Conservation (phyloP, 306 rosid species). For the Vachellia collinsii region DNA sequence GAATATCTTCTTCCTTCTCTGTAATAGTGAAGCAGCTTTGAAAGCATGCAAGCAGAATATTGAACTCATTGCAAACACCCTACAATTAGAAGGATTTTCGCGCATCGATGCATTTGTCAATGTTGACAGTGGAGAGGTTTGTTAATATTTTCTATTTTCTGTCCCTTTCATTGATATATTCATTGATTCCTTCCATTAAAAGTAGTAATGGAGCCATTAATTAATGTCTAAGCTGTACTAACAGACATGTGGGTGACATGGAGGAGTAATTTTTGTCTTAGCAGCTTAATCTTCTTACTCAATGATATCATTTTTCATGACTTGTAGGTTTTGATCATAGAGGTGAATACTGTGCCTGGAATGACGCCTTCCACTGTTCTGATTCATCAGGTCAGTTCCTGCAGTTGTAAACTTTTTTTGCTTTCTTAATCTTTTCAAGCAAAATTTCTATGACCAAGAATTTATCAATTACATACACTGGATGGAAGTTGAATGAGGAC, state of each 20-base stretch:
- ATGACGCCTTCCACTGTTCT: constrained; percentile 97
- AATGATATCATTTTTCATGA: constrained; percentile 35
- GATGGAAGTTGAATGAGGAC: not conserved
- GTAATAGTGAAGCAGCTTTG: constrained; percentile 66
- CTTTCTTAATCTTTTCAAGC: constrained; percentile 15
- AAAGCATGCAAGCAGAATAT: constrained; percentile 65
- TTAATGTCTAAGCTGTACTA: too few relatives aligned
- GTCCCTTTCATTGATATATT: constrained; percentile 10
- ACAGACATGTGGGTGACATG: not conserved
- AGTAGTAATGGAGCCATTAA: too few relatives aligned
- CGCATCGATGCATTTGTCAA: constrained; percentile 92
- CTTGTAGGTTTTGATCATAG: constrained; percentile 79
- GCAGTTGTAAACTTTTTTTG: not conserved
- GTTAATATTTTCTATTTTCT: constrained; percentile 26
- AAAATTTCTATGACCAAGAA: not conserved
- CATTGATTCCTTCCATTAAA: too few relatives aligned
- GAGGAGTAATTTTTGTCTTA: constrained; percentile 6
- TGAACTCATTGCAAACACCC: constrained; percentile 80
- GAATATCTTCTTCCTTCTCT: constrained; percentile 28
- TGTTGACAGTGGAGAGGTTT: constrained; percentile 90
- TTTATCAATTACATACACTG: not conserved
- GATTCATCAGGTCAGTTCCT: constrained; percentile 79
- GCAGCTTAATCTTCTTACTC: constrained; percentile 33
- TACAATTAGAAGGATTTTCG: constrained; percentile 90
- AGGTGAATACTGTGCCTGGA: constrained; percentile 98